Percentiles rank a stretch among this genome's conserved stretches.
Evolutionary conservation across 768 basidiomycete species (phyloP).

Genomic region (Chlorophyllum brunneum): DNA sequence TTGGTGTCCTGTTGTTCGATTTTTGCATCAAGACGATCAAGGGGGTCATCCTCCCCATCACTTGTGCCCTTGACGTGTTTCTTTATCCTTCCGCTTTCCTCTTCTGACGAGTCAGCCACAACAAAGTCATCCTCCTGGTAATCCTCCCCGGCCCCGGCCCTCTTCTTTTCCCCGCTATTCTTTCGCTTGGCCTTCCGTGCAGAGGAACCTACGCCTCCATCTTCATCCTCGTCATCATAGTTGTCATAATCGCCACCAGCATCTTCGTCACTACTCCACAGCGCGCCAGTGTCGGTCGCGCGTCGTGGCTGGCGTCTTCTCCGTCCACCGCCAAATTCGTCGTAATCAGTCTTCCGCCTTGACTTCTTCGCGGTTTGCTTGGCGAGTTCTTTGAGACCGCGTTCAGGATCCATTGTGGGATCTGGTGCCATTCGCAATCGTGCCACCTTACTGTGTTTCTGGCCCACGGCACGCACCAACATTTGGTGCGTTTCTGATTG

Average conservation of each 20-base stretch:
- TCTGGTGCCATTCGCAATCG: constrained; percentile 79
- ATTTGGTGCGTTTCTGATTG: constrained; percentile 87
- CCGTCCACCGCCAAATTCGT: constrained; percentile 44
- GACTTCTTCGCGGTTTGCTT: constrained; percentile 63
- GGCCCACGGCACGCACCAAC: constrained; percentile 82
- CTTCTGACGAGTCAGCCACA: constrained; percentile 77
- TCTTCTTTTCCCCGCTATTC: constrained; percentile 37
- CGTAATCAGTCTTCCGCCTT: constrained; percentile 50
- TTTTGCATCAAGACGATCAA: constrained; percentile 71
- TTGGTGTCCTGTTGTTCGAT: constrained; percentile 58
- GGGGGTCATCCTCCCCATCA: constrained; percentile 49
- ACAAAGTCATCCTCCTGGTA: constrained; percentile 87
- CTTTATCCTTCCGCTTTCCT: constrained; percentile 39
- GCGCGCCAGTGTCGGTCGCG: constrained; percentile 34
- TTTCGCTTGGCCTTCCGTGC: constrained; percentile 46
- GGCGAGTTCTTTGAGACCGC: constrained; percentile 63
- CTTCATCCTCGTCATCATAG: constrained; percentile 60
- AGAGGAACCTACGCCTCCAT: constrained; percentile 27
- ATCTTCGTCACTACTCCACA: constrained; percentile 68
- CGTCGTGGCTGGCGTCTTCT: constrained; percentile 44
- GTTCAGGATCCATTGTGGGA: constrained; percentile 71
- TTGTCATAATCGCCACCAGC: constrained; percentile 44
- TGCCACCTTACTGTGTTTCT: constrained; percentile 80
- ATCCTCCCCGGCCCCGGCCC: constrained; percentile 58
- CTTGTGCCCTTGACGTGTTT: constrained; percentile 32